Base-by-base conservation (phyloP, 345 rosid species). In the Mangifera indica region DNA sequence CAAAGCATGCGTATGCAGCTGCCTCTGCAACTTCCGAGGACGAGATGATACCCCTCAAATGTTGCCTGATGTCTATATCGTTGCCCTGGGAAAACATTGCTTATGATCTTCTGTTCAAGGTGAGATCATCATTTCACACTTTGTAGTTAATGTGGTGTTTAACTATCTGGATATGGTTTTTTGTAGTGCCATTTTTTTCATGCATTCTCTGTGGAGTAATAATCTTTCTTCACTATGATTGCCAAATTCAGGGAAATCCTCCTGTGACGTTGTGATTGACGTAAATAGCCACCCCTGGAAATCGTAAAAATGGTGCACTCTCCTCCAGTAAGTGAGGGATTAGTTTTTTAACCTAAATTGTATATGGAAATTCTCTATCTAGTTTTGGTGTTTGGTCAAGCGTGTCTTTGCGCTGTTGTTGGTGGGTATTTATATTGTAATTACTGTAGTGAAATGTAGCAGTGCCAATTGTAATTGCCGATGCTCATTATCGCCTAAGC, bases 11-110 rank as follows among this genome's bases (percentile, higher is more conserved):
- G 25, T 91, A 86, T 86, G 96, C 96, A 72, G 97, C 91, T 58
- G 93, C 98, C 45, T 82, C 96, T n/a, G 81, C 97, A 60, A 58
- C 80, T 67, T 81, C 82, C 61, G 93, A 87, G 60, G 97, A 91
- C 29, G 97, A 93, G 82, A 91, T 91, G 92, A 66, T 96, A 54
- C 98, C 98, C 76, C 90, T 93, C 26, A 93, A 91, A 73, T 96
- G 99, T 86, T 89, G 98, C 71, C 84, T 96, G 62, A 96, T 96
- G 98, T 89, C 99, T 22, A 84, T 96, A 70, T 86, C 98, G 21
- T 83, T 96, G 78, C 97, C 98, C 0, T 93, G 99, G 99, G 98
- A 93, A 62, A 82, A 86, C 66, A 93, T 96, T 81, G 97, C 97
- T 79, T 82, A 85, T 72, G 98, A 96, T 84, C 97, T 96, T 70